Evolutionary conservation across 805 yeast species (phyloP).

Genomic region (Geotrichum ghanense): DNA sequence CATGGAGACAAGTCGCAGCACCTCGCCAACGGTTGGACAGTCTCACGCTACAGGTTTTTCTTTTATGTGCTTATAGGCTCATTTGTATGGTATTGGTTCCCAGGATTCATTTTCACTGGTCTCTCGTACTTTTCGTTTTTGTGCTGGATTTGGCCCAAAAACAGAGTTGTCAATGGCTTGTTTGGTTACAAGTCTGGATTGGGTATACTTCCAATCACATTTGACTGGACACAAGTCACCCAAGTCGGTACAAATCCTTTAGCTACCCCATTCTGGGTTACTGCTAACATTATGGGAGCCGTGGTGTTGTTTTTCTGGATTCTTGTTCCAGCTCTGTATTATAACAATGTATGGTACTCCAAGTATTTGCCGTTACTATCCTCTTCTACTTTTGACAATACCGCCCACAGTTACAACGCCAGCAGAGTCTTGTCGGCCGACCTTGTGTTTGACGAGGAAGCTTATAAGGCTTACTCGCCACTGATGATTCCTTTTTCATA

Average conservation of each 20-base stretch:
- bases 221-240: slow-evolving; percentile 3
- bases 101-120: slow-evolving; percentile 2
- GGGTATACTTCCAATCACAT: background rate
- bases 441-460: background rate
- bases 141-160: background rate
- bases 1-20: background rate
- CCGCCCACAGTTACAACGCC: slow-evolving; percentile 5
- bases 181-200: background rate
- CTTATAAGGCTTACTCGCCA: background rate
- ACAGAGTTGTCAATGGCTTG: background rate
- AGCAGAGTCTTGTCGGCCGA: background rate
- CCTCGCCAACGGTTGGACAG: slow-evolving; percentile 1
- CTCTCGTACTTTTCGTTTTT: background rate
- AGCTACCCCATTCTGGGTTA: slow-evolving; percentile 1
- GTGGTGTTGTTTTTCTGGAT: slow-evolving; percentile 1
- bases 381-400: slow-evolving; percentile 13
- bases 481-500: slow-evolving; percentile 1
- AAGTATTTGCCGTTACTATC: slow-evolving; percentile 20
- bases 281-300: background rate
- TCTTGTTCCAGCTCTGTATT: slow-evolving; percentile 17
- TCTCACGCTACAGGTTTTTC: slow-evolving; percentile 1
- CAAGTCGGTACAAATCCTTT: background rate
- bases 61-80: background rate
- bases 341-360: slow-evolving; percentile 20
- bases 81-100: slow-evolving; percentile 2